Evolutionary conservation across 2,329 filamentous ascomycete genomes (phyloP).

Genomic region (Aspergillus sp.): DNA sequence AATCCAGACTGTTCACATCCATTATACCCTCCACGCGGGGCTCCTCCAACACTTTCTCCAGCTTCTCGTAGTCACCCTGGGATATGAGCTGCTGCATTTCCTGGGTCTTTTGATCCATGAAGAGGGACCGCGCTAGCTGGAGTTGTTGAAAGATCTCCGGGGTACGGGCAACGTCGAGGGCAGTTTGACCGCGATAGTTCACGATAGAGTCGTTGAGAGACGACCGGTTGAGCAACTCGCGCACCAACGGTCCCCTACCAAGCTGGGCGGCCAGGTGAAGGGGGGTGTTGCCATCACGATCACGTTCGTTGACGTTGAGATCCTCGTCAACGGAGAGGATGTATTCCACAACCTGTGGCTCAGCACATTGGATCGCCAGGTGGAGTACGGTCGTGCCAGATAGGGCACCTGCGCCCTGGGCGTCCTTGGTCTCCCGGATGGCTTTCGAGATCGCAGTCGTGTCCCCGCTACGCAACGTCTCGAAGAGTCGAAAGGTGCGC

Average conservation of each 20-base stretch:
- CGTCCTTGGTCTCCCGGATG: slow-evolving; percentile 61
- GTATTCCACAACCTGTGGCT: slow-evolving; percentile 88
- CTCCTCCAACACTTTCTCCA: slow-evolving; percentile 81
- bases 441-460: slow-evolving; percentile 85
- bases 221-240: slow-evolving; percentile 76
- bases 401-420: slow-evolving; percentile 43
- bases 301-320: slow-evolving; percentile 83
- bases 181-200: slow-evolving; percentile 80
- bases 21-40: slow-evolving; percentile 79
- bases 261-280: slow-evolving; percentile 84
- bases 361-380: slow-evolving; percentile 92
- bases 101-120: slow-evolving; percentile 80
- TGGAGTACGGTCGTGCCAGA: slow-evolving; percentile 85
- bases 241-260: slow-evolving; percentile 76
- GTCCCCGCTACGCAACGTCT: slow-evolving; percentile 86
- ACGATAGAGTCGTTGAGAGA: slow-evolving; percentile 84
- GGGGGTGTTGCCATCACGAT: slow-evolving; percentile 91
- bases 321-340: slow-evolving; percentile 73
- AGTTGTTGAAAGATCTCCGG: slow-evolving; percentile 95
- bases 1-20: slow-evolving; percentile 88
- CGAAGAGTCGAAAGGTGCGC: slow-evolving; percentile 89
- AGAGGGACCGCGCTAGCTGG: slow-evolving; percentile 85
- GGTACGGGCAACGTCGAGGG: slow-evolving; percentile 84
- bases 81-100: slow-evolving; percentile 79
- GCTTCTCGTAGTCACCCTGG: slow-evolving; percentile 69